These are phyloP conservation scores for Claviceps digitariae DNA, from an alignment of 2,329 filamentous ascomycete genomes.

Conservation along the genomic window DNA sequence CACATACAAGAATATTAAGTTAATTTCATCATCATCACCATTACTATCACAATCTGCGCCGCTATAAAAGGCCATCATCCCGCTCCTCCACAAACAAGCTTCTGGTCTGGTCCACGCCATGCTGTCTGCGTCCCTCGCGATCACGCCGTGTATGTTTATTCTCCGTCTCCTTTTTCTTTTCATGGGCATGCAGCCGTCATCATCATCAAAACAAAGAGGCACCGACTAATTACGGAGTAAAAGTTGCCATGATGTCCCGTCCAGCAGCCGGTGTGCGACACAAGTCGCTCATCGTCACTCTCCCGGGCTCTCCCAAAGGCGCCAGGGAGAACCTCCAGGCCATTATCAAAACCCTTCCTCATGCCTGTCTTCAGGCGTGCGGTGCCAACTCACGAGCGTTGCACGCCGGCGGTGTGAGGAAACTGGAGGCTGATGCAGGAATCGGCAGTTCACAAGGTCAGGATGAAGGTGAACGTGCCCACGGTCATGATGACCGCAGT, in stretches of 20 bases:
- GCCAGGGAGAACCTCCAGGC: constrained; percentile 87
- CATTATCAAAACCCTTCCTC: constrained; percentile 77
- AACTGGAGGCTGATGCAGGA: constrained; percentile 73
- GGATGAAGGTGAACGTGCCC: constrained; percentile 15
- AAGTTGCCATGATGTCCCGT: constrained; percentile 92
- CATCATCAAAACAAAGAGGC: background rate
- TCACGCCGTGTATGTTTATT: constrained; percentile 68
- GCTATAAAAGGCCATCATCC: constrained; percentile 51
- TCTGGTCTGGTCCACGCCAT: constrained; percentile 91
- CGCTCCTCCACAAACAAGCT: constrained; percentile 72
- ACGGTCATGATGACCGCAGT: constrained; percentile 23
- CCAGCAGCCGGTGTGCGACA: constrained; percentile 82
- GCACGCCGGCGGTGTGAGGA: constrained; percentile 69
- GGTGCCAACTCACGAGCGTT: constrained; percentile 69
- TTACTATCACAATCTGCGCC: background rate
- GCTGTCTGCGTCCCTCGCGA: constrained; percentile 67
- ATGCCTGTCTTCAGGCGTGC: constrained; percentile 83
- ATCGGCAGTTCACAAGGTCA: constrained; percentile 25
- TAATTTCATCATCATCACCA: background rate
- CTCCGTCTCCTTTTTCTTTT: no score
- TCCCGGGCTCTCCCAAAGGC: constrained; percentile 91
- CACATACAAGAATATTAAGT: background rate
- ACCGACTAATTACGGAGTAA: background rate
- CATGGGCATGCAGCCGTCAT: background rate
- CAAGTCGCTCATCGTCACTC: constrained; percentile 68